These are phyloP conservation scores for Conoideocrella luteorostrata DNA, from an alignment of 2,329 filamentous ascomycete genomes.

Conservation along the genomic window DNA sequence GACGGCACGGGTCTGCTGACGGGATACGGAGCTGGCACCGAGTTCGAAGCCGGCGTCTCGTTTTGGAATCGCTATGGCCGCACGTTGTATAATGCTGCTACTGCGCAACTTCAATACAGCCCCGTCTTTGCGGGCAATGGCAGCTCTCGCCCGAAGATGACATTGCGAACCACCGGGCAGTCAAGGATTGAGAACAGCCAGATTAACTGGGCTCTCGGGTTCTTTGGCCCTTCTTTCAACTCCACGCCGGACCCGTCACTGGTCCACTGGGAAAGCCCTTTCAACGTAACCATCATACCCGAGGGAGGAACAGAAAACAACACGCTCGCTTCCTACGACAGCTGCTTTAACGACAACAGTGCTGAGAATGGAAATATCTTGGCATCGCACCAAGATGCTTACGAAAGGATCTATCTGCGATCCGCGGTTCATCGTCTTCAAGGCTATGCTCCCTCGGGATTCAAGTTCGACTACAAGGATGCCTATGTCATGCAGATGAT, in stretches of 20 bases:
- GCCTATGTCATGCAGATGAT: slow-evolving; percentile 45
- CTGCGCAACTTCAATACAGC: slow-evolving; percentile 42
- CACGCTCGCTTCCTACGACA: slow-evolving; percentile 44
- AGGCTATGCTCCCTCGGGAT: slow-evolving; percentile 37
- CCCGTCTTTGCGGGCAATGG: slow-evolving; percentile 37
- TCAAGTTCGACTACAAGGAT: slow-evolving; percentile 42
- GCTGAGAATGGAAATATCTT: slow-evolving; percentile 28
- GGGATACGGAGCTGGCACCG: slow-evolving; percentile 42
- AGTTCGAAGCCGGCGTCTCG: slow-evolving; percentile 40
- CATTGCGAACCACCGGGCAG: slow-evolving; percentile 48
- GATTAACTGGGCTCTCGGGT: slow-evolving; percentile 45
- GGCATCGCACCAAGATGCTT: slow-evolving; percentile 34
- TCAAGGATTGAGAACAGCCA: slow-evolving; percentile 48
- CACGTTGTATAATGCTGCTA: slow-evolving; percentile 41
- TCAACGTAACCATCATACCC: slow-evolving; percentile 54
- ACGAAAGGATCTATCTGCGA: slow-evolving; percentile 38
- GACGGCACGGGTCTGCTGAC: slow-evolving; percentile 35
- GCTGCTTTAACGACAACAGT: slow-evolving; percentile 36
- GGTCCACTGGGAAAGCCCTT: slow-evolving; percentile 33
- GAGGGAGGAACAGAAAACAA: slow-evolving; percentile 63
- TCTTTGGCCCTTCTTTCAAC: slow-evolving; percentile 42
- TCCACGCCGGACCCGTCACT: slow-evolving; percentile 29
- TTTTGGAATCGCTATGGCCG: slow-evolving; percentile 51
- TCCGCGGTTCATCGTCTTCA: slow-evolving; percentile 39
- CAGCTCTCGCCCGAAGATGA: slow-evolving; percentile 35